Conservation (phyloP, 1,284 basidiomycete species). For the Ceratobasidium sp. region DNA sequence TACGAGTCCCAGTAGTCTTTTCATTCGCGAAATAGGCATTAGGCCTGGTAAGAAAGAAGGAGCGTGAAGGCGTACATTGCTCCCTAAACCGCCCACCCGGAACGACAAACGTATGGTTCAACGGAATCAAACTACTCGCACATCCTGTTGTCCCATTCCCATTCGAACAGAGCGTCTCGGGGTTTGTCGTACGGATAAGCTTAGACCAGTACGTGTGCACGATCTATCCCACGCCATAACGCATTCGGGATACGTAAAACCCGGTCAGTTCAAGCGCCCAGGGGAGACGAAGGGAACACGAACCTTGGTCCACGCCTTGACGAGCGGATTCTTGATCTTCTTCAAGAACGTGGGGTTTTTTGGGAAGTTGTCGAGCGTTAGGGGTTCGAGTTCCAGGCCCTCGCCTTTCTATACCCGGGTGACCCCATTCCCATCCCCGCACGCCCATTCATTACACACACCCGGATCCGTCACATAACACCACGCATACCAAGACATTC, state of each 20-base stretch:
- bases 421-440: too few relatives aligned
- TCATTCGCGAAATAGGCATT: background rate
- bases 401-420: conserved; percentile 65
- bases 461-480: too few relatives aligned
- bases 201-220: conserved; percentile 87
- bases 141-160: conserved; percentile 63
- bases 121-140: conserved; percentile 84
- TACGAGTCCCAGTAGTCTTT: conserved; percentile 85
- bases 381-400: conserved; percentile 80
- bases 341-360: conserved; percentile 72
- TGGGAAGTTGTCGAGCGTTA: conserved; percentile 70
- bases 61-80: conserved; percentile 63
- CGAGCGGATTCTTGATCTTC: conserved; percentile 76
- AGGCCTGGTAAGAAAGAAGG: background rate
- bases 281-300: background rate
- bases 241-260: too few relatives aligned
- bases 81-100: conserved; percentile 82
- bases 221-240: conserved; percentile 50
- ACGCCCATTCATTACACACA: too few relatives aligned
- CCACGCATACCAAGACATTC: background rate
- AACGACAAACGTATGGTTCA: conserved; percentile 90
- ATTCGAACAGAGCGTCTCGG: conserved; percentile 67
- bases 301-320: conserved; percentile 73
- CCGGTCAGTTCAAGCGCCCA: background rate
- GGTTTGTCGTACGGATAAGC: conserved; percentile 80